Percentiles rank a stretch among this genome's conserved stretches.
Conservation (phyloP, 306 rosid genomes). For the Prunus dulcis region DNA sequence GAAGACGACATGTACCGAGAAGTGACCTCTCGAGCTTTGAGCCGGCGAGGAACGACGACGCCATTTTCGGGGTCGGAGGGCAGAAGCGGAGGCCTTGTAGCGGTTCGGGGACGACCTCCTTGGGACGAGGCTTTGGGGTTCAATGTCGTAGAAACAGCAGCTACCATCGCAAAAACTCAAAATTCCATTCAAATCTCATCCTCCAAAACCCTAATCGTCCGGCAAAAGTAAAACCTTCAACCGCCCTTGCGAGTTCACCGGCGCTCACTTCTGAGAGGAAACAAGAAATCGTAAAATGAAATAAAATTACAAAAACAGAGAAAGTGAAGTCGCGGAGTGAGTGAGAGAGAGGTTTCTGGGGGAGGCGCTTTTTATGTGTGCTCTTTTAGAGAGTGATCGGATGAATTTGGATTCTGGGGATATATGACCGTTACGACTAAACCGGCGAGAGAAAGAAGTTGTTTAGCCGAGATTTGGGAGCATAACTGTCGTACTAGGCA, state of each 20-base stretch:
- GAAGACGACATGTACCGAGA: constrained; percentile 78
- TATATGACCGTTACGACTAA: constrained; percentile 21
- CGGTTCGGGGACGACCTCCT: constrained; percentile 44
- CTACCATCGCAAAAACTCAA: constrained; percentile 48
- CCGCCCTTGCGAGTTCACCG: not conserved
- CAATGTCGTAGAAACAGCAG: constrained; percentile 62
- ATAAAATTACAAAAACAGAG: not conserved
- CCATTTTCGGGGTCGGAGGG: constrained; percentile 87
- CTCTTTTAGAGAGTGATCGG: constrained; percentile 12
- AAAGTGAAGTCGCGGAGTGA: not conserved
- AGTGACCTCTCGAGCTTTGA: constrained; percentile 66
- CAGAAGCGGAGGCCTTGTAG: constrained; percentile 61
- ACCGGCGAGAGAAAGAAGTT: constrained; percentile 24
- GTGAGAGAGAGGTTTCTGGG: not conserved
- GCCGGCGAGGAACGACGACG: constrained; percentile 43
- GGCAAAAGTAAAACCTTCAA: not conserved
- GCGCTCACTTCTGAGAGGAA: not conserved
- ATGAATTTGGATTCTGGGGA: not conserved
- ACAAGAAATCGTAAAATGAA: not conserved
- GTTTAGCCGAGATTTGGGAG: constrained; percentile 43
- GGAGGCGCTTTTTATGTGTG: not conserved
- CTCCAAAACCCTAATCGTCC: constrained; percentile 30
- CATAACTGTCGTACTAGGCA: constrained; percentile 48
- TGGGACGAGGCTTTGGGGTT: constrained; percentile 44
- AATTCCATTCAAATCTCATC: constrained; percentile 29